Evolutionary conservation across 805 yeast genomes (phyloP).

Genomic region (Isabelozyma gotoi): DNA sequence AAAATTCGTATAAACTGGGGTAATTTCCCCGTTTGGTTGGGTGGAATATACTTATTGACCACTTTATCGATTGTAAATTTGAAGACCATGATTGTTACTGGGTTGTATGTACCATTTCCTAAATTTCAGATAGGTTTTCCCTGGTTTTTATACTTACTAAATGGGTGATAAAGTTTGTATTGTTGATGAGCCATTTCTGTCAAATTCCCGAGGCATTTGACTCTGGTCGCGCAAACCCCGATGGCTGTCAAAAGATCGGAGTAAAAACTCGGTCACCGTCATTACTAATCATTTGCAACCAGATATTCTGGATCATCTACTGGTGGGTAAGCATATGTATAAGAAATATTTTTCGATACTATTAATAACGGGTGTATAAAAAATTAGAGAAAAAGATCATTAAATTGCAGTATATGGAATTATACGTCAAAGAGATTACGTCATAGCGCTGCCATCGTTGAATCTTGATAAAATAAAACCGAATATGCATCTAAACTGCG

Average conservation of each 20-base stretch:
- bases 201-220: not conserved
- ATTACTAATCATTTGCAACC: no score
- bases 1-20: constrained; percentile 36
- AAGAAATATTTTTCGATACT: not conserved
- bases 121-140: not conserved
- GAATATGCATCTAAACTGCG: not conserved
- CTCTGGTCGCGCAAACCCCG: no score
- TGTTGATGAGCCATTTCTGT: not conserved
- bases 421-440: not conserved
- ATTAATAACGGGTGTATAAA: no score
- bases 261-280: no score
- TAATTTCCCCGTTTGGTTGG: constrained; percentile 22
- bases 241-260: no score
- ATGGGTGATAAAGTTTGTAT: not conserved
- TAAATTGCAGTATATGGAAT: not conserved
- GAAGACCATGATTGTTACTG: constrained; percentile 25
- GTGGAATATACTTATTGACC: constrained; percentile 26
- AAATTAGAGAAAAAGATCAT: not conserved
- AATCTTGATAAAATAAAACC: no score
- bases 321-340: not conserved
- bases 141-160: no score
- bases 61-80: constrained; percentile 37
- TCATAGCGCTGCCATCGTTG: no score
- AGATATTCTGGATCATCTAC: no score
- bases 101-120: not conserved